A percentile compares a stretch with the other conserved stretches of the same genome.
These are phyloP conservation scores for Tetrapyrgos nigripes DNA, from an alignment of 1,284 basidiomycete species.

Conservation along the genomic window DNA sequence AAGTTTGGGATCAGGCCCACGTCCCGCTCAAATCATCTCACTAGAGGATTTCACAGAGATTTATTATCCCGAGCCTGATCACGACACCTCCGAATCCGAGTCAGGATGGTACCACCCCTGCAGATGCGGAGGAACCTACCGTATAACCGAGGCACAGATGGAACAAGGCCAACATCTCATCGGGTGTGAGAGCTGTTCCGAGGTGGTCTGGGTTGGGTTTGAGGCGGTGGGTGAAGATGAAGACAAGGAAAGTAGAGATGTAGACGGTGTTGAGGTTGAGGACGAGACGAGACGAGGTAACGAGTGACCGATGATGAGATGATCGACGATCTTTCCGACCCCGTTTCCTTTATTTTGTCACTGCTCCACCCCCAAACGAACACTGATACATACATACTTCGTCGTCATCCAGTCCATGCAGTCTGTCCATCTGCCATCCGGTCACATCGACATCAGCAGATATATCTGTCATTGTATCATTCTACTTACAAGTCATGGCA, in stretches of 20 bases:
- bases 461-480: no score
- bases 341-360: no score
- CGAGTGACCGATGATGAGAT: no score
- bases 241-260: no score
- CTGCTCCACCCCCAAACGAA: no score
- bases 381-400: no score
- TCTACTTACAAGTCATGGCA: no score
- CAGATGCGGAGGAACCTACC: conserved; percentile 73
- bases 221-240: conserved; percentile 53
- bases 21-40: conserved; percentile 80
- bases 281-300: no score
- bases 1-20: conserved; percentile 39
- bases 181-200: conserved; percentile 75
- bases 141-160: conserved; percentile 61
- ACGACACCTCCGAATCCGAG: background rate
- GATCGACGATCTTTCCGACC: no score
- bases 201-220: conserved; percentile 81
- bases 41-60: conserved; percentile 68
- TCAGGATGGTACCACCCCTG: conserved; percentile 61
- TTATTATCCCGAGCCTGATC: conserved; percentile 21
- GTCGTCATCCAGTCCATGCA: no score
- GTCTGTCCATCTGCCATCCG: no score
- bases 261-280: background rate
- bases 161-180: conserved; percentile 71
- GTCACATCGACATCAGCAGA: no score